Conservation (phyloP, 257 asterid genomes). For the Mentha longifolia region DNA sequence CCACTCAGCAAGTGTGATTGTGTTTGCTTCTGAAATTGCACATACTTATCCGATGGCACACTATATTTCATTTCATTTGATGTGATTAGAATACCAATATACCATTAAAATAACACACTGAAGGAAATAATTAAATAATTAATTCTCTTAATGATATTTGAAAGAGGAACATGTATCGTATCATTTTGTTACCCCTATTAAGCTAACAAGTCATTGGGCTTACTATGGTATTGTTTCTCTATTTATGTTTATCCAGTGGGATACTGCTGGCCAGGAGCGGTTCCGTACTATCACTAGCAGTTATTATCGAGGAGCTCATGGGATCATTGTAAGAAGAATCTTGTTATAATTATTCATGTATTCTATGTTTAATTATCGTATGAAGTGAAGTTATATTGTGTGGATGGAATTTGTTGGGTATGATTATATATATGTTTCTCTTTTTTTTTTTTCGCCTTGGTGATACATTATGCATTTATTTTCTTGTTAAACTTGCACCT, state of each 20-base stretch:
- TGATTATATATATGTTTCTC: not conserved
- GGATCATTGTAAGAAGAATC: constrained; percentile 78
- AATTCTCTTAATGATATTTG: not conserved
- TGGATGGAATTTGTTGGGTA: not conserved
- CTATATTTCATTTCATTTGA: not conserved
- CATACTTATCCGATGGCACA: not conserved
- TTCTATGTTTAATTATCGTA: constrained; percentile 4
- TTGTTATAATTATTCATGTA: constrained; percentile 24
- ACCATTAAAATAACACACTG: not conserved
- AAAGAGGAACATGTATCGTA: not conserved
- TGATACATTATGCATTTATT: constrained; percentile 7
- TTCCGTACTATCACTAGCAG: constrained; percentile 99
- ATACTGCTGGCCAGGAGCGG: constrained; percentile 99
- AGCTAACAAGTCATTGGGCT: constrained; percentile 7
- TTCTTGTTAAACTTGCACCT: not conserved
- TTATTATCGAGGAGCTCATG: constrained; percentile 98
- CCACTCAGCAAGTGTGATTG: not conserved
- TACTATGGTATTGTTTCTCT: constrained; percentile 17
- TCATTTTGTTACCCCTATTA: constrained; percentile 6
- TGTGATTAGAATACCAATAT: not conserved
- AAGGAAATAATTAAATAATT: not conserved
- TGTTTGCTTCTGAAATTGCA: constrained; percentile 22
- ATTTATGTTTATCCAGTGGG: constrained; percentile 70
- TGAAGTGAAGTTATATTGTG: not conserved
- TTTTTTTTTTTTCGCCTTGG: not conserved